Base-by-base conservation (phyloP, 345 rosid species). In the Aegle marmelos region DNA sequence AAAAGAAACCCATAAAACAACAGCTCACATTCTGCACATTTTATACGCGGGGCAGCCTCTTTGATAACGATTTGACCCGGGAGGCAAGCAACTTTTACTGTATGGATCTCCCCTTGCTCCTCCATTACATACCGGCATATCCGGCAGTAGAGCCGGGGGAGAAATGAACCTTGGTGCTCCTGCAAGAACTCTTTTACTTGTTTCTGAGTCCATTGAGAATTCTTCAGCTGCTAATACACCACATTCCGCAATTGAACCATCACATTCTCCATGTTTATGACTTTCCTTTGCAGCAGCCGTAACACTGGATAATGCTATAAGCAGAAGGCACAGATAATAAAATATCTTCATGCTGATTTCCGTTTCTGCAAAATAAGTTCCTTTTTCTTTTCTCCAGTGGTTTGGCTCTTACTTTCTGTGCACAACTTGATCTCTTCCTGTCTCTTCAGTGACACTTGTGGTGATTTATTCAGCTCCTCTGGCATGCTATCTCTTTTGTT, bases 31-130 rank as follows among this genome's bases (percentile, higher is more conserved):
- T 30, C 81, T 75, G 61, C 81, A 80, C 48, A 45, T n/a, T 62
- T 80, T 70, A 54, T 17, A 13, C 31, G 13, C 39, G 28, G 45
- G 0, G 68, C 85, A 83, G 1, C 82, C 85, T 68, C 82, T 76
- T 22, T 8, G 24, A 16, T 76, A 59, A 5, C 2, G 21, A 59
- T 82, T 82, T n/a, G 75, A 76, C 0, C 57, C 25, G 1, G 71
- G 67, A 72, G 82, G 72, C 8, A 79, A 36, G 77, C 85, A 82
- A 22, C 50, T 76, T 16, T 16, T 39, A 10, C 13, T 25, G 60
- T 73, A 83, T 21, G 80, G 78, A 1, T 11, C 10, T 24, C 82
- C 82, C 31, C 53, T 76, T 64, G 6, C 19, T 9, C 6, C 45
- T 17, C 8, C 25, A 2, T 58, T 64, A 50, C 83, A 80, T 0